Conservation (phyloP, 75 land plant genomes). For the Cryptomeria japonica region DNA sequence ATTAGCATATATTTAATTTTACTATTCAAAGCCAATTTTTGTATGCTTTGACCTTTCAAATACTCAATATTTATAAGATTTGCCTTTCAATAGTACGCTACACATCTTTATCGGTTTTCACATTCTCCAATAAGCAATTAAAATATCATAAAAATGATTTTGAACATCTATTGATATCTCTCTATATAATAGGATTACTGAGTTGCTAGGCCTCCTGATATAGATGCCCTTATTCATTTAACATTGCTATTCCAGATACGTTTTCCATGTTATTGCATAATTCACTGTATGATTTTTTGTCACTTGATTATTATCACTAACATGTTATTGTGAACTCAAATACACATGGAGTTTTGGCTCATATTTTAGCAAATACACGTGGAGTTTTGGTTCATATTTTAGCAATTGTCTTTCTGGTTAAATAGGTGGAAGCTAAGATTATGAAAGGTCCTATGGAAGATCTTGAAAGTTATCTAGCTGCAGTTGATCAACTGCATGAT, state of each 20-base stretch:
- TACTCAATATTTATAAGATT: neutral
- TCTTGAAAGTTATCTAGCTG: slow-evolving; percentile 76
- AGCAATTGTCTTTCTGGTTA: neutral
- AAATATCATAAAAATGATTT: neutral
- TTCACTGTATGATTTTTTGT: slow-evolving; percentile 9
- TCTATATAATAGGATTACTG: neutral
- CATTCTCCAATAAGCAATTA: neutral
- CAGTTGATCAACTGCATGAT: slow-evolving; percentile 75
- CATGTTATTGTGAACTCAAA: neutral
- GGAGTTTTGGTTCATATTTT: neutral
- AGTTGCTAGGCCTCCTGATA: neutral
- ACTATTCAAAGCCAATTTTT: neutral
- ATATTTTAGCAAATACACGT: neutral
- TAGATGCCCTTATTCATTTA: neutral
- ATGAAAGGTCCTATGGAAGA: slow-evolving; percentile 81
- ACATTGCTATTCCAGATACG: neutral
- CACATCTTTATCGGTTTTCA: neutral
- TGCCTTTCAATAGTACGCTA: no score
- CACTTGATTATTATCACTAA: neutral
- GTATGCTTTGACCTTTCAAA: neutral
- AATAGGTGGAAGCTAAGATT: slow-evolving; percentile 82
- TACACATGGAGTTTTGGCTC: neutral
- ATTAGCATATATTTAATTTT: neutral
- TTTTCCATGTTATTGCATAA: neutral
- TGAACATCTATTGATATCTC: neutral